Conservation (phyloP, 208 protist genomes). For the Acanthamoeba healyi region DNA sequence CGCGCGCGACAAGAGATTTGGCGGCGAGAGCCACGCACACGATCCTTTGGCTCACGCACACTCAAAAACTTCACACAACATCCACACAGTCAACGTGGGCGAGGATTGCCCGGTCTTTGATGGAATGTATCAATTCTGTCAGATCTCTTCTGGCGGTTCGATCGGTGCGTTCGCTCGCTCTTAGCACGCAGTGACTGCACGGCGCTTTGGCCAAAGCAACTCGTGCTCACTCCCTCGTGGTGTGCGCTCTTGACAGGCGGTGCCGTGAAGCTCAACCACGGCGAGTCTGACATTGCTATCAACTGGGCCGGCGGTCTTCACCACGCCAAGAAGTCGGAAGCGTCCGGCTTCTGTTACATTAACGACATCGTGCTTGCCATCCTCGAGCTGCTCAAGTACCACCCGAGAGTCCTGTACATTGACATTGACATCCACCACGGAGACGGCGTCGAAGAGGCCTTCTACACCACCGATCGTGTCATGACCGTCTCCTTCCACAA, state of each 20-base stretch:
- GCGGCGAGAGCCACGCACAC: neutral
- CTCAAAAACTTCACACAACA: neutral
- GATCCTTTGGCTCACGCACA: neutral
- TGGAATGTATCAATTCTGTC: slow-evolving; percentile 92
- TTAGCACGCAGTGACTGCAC: no score
- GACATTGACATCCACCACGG: slow-evolving; percentile 99
- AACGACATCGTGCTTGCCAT: slow-evolving; percentile 99
- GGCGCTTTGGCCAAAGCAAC: neutral
- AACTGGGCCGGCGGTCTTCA: slow-evolving; percentile 98
- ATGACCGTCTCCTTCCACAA: slow-evolving; percentile 99
- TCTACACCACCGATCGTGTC: slow-evolving; percentile 99
- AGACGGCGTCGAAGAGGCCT: slow-evolving; percentile 99
- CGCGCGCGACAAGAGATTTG: no score
- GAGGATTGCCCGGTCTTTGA: slow-evolving; percentile 96
- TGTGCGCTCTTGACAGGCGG: slow-evolving; percentile 93
- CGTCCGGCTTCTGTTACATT: slow-evolving; percentile 99
- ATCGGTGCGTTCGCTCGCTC: slow-evolving; percentile 91
- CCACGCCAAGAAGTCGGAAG: slow-evolving; percentile 89
- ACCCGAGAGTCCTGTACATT: slow-evolving; percentile 98
- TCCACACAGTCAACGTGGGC: slow-evolving; percentile 88
- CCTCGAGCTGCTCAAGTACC: slow-evolving; percentile 97
- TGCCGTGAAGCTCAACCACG: slow-evolving; percentile 95
- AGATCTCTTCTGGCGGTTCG: slow-evolving; percentile 92
- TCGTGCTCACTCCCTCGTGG: neutral
- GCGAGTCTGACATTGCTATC: slow-evolving; percentile 96